Evolutionary conservation across 2,329 filamentous ascomycete genomes (phyloP).

Genomic region (Fulvia fulva): DNA sequence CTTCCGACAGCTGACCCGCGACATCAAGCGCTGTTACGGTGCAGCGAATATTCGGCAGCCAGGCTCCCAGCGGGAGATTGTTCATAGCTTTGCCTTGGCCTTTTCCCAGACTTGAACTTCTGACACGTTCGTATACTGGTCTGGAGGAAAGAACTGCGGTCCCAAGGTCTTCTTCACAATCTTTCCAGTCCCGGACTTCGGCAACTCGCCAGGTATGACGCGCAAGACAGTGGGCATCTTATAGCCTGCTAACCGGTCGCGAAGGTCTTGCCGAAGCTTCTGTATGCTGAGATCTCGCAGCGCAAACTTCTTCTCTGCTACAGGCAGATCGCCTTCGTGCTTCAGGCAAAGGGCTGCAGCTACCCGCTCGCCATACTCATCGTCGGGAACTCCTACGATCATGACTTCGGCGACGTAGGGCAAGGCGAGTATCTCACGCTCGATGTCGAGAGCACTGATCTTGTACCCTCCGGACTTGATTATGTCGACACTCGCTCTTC

Average conservation of each 20-base stretch:
- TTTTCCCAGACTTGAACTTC: slow-evolving; percentile 28
- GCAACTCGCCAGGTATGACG: slow-evolving; percentile 44
- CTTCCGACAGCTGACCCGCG: neutral
- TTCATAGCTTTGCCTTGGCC: slow-evolving; percentile 18
- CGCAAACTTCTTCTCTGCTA: slow-evolving; percentile 18
- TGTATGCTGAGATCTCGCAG: slow-evolving; percentile 36
- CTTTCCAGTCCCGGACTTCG: slow-evolving; percentile 48
- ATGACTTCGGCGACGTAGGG: slow-evolving; percentile 50
- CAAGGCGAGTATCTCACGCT: slow-evolving; percentile 50
- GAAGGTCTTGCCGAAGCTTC: slow-evolving; percentile 42
- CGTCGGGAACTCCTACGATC: slow-evolving; percentile 51
- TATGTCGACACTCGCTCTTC: slow-evolving; percentile 50
- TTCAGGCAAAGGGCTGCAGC: slow-evolving; percentile 49
- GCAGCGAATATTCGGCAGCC: neutral
- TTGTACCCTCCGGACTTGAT: slow-evolving; percentile 57
- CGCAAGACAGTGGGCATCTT: slow-evolving; percentile 49
- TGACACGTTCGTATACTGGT: slow-evolving; percentile 16
- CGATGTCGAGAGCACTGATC: slow-evolving; percentile 53
- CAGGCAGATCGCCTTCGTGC: slow-evolving; percentile 28
- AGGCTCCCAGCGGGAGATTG: neutral
- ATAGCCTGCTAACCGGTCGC: slow-evolving; percentile 44
- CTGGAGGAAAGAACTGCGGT: slow-evolving; percentile 29
- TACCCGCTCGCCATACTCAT: slow-evolving; percentile 54
- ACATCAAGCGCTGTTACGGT: neutral
- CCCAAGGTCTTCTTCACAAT: slow-evolving; percentile 46